Evolutionary conservation across 345 rosid genomes (phyloP), one percentile per base, ranked within the genome.

Genomic region (Microthlaspi erraticum): DNA sequence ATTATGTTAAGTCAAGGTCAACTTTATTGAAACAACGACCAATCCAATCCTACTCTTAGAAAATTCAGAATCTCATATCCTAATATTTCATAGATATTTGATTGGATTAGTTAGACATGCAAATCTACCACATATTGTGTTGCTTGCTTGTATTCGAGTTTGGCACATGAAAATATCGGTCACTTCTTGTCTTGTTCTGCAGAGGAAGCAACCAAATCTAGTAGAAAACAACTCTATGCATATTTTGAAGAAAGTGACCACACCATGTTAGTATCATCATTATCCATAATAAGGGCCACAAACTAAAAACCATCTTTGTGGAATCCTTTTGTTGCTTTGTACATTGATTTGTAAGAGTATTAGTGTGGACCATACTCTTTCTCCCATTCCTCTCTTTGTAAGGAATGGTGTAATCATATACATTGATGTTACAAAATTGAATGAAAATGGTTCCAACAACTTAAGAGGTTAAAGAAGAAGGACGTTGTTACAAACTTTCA

Each of bases 301-400:
- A n/a, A n/a, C n/a, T n/a, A n/a, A n/a, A 85, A 33, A 10, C 83
- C 83, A 13, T 60, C 59, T 41, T 71, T 80, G 23, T 66, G 80
- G 74, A 90, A 88, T 6, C 94, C 97, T 38, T 80, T 83, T 13
- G 93, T 81, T 58, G 93, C 89, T 16, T 19, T 63, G 50, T 81
- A 79, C 3, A 90, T 73, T 36, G 83, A 76, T 70, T 83, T 85
- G 59, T 76, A 86, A 0, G 82, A 74, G 69, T 83, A 84, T 37
- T 91, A 66, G 6, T 84, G 91, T 48, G 89, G 83, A 5, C 88
- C 81, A 26, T 72, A 84, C 14, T 82, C 84, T 60, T 55, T 70
- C 70, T 90, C 96, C 93, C 88, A 86, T 17, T 84, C 93, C 55
- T 87, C 91, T 6, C 70, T 60, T n/a, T n/a, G n/a, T n/a, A n/a